Conservation (phyloP, 768 basidiomycete genomes). For the Psilocybe azurescens region DNA sequence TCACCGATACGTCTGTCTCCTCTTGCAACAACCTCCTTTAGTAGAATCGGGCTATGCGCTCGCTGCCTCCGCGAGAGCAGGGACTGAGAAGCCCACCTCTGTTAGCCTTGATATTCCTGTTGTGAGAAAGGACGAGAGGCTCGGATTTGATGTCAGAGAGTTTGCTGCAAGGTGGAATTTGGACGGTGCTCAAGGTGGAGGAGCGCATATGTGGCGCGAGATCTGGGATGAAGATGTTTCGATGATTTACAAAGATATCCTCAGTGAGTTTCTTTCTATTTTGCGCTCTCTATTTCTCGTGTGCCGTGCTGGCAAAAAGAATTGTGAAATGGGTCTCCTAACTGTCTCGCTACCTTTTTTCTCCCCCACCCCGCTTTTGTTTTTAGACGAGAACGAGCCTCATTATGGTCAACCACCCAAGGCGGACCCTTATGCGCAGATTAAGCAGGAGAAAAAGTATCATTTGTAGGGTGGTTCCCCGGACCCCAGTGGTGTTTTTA, state of each 20-base stretch:
- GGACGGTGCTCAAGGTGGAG: conserved; percentile 63
- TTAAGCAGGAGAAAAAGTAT: conserved; percentile 54
- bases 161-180: conserved; percentile 64
- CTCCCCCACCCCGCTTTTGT: conserved; percentile 7
- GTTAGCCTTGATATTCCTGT: conserved; percentile 49
- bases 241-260: conserved; percentile 63
- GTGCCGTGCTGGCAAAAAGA: conserved; percentile 13
- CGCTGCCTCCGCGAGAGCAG: conserved; percentile 38
- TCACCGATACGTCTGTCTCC: conserved; percentile 85
- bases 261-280: conserved; percentile 57
- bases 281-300: conserved; percentile 3
- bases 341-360: conserved; percentile 17
- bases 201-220: conserved; percentile 84
- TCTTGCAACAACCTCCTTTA: conserved; percentile 70
- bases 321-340: conserved; percentile 4
- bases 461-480: conserved; percentile 27
- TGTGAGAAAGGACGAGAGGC: conserved; percentile 51
- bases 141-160: conserved; percentile 67
- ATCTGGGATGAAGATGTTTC: conserved; percentile 73
- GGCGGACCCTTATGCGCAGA: conserved; percentile 57
- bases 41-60: conserved; percentile 37
- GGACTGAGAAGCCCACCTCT: conserved; percentile 34
- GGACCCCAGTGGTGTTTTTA: neutral
- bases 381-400: conserved; percentile 53
- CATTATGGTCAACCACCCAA: conserved; percentile 59